Evolutionary conservation across 2,329 filamentous ascomycete genomes (phyloP).

Genomic region (Aspergillus felis): DNA sequence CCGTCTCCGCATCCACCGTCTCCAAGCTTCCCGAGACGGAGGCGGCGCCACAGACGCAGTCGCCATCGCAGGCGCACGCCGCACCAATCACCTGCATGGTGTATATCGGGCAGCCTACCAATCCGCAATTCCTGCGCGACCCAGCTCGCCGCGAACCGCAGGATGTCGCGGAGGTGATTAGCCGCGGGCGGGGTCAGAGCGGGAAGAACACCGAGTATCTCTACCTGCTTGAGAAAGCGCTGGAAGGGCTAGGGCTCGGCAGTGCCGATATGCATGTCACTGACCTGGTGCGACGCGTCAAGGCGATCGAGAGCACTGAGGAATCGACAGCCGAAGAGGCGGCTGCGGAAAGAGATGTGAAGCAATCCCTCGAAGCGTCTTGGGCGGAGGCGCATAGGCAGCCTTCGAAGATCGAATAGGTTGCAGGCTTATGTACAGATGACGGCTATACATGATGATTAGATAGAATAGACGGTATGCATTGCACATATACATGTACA

Average conservation of each 20-base stretch:
- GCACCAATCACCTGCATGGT: conserved; percentile 61
- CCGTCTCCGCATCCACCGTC: conserved; percentile 6
- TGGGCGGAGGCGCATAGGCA: conserved; percentile 8
- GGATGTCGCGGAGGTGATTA: conserved; percentile 74
- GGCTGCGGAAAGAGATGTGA: conserved; percentile 27
- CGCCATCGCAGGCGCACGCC: background rate
- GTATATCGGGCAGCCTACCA: conserved; percentile 91
- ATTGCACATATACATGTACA: background rate
- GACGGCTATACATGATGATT: background rate
- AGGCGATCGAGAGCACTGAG: conserved; percentile 53
- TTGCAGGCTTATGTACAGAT: background rate
- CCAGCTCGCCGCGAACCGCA: conserved; percentile 65
- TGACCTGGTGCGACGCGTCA: conserved; percentile 72
- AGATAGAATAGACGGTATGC: background rate
- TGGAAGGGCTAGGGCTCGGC: conserved; percentile 67
- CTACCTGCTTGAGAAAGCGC: conserved; percentile 69
- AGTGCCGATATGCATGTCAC: conserved; percentile 80
- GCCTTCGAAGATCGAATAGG: background rate
- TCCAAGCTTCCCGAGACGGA: conserved; percentile 2
- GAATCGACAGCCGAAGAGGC: conserved; percentile 28
- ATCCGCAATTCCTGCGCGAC: conserved; percentile 74
- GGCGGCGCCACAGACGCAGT: background rate
- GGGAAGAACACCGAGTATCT: conserved; percentile 90
- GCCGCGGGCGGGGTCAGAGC: conserved; percentile 71
- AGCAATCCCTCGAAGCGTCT: conserved; percentile 19